Evolutionary conservation across 192 early-diverging fungal genomes (phyloP).

Genomic region (Mortierella antarctica): DNA sequence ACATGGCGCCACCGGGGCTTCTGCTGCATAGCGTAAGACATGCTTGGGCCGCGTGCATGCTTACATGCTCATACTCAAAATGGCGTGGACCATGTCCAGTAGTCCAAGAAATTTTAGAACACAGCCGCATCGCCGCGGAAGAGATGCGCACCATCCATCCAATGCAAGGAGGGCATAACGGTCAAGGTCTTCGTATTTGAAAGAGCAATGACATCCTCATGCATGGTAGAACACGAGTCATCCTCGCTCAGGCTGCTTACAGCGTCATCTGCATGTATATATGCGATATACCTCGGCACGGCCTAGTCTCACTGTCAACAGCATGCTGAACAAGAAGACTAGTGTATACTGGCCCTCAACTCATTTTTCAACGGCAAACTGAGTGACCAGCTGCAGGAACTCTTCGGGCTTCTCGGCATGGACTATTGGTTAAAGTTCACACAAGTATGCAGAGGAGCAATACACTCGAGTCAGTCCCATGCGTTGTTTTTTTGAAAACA

Average conservation of each 20-base stretch:
- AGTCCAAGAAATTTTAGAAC: constrained; percentile 23
- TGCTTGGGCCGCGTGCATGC: neutral
- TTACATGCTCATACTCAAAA: neutral
- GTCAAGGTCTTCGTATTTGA: neutral
- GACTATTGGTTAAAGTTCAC: constrained; percentile 37
- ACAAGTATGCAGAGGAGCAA: too few species aligned
- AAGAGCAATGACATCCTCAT: neutral
- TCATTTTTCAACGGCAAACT: constrained; percentile 55
- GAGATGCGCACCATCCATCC: neutral
- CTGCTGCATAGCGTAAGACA: neutral
- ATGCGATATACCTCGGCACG: too few species aligned
- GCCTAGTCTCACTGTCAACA: too few species aligned
- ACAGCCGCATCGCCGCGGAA: constrained; percentile 8
- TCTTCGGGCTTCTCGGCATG: constrained; percentile 79
- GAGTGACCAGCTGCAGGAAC: constrained; percentile 66
- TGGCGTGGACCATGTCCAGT: neutral
- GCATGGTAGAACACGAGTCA: too few species aligned
- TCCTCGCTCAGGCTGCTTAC: neutral
- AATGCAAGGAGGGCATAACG: neutral
- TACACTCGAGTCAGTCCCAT: neutral
- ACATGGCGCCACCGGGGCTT: too few species aligned
- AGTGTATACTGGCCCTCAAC: too few species aligned
- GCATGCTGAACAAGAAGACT: too few species aligned
- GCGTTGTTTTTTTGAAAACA: too few species aligned
- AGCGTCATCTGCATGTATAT: too few species aligned